Base-by-base conservation (phyloP, 805 yeast species). In the Naumovozyma dairenensis region DNA sequence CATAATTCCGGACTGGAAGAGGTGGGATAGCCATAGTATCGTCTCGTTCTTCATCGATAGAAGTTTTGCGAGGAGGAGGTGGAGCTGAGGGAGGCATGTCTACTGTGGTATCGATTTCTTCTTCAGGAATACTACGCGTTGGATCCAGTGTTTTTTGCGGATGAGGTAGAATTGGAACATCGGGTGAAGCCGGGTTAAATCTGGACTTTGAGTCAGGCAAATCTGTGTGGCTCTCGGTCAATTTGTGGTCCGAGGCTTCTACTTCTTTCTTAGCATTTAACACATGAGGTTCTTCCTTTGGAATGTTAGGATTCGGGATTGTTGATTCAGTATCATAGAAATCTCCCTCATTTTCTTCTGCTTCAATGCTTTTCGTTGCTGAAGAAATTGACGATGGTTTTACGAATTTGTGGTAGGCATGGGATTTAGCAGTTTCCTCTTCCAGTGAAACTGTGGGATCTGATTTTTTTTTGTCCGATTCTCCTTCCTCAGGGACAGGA, bases 211-310 rank as follows among this genome's bases (percentile, higher is more conserved):
- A 20, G 10, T 7, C 9, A 16, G 32, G 36, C 33, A 35, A 20
- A 21, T 33, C 44, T 16, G 42, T 34, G 21, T 36, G 35, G 19
- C 42, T 49, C 17, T 38, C 53, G 5, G 43, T 41, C 6, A 58
- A 41, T 14, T 43, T 44, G 25, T 48, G 43, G 21, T 46, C 49
- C 22, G 49, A 44, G 28, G 43, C 25, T 27, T 14, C 24, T 9
- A 26, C 28, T 2, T 16, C 28, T 25, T 19, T 21, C 7, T 7
- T 24, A 5, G 8, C 13, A 10, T 24, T 14, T 14, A 12, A 24
- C 7, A 24, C 13, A 14, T 6, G 6, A 8, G 8, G 14, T 14
- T 24, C 26, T 5, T 24, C n/a, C 26, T 24, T 24, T 7, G 22
- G 10, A 10, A 6, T 20, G 13, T 12, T 24, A 8, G 8, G 14